Evolutionary conservation across 768 basidiomycete genomes (phyloP).

Genomic region (Boletus barrowsii): DNA sequence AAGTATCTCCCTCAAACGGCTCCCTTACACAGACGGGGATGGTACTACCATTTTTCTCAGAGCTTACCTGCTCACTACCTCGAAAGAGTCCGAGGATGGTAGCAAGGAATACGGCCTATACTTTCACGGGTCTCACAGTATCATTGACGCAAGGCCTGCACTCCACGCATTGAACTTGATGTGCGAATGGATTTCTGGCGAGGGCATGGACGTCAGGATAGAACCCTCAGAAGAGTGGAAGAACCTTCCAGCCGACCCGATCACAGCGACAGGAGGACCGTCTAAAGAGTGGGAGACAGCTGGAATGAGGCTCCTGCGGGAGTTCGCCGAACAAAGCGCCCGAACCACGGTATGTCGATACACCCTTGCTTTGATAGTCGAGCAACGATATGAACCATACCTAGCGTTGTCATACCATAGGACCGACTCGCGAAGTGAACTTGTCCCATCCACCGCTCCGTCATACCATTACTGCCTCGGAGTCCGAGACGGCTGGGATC

Average conservation of each 20-base stretch:
- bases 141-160: conserved; percentile 23
- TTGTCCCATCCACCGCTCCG: conserved; percentile 7
- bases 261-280: conserved; percentile 23
- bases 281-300: conserved; percentile 14
- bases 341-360: conserved; percentile 7
- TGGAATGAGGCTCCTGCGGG: conserved; percentile 16
- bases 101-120: conserved; percentile 18
- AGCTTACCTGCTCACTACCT: conserved; percentile 13
- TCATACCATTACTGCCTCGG: not conserved
- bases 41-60: conserved; percentile 2
- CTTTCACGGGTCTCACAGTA: conserved; percentile 21
- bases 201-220: conserved; percentile 10
- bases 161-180: conserved; percentile 21
- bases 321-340: conserved; percentile 1
- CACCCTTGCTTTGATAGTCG: too few relatives aligned
- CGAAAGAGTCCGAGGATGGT: not conserved
- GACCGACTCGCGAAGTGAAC: conserved; percentile 4
- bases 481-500: conserved; percentile 10
- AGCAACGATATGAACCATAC: not conserved
- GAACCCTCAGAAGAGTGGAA: conserved; percentile 21
- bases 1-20: conserved; percentile 11
- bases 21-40: conserved; percentile 13
- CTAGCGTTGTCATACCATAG: conserved; percentile 8
- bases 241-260: conserved; percentile 25
- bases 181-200: conserved; percentile 22